Evolutionary conservation across 345 rosid species (phyloP).

Genomic region (Rhodomyrtus tomentosa): DNA sequence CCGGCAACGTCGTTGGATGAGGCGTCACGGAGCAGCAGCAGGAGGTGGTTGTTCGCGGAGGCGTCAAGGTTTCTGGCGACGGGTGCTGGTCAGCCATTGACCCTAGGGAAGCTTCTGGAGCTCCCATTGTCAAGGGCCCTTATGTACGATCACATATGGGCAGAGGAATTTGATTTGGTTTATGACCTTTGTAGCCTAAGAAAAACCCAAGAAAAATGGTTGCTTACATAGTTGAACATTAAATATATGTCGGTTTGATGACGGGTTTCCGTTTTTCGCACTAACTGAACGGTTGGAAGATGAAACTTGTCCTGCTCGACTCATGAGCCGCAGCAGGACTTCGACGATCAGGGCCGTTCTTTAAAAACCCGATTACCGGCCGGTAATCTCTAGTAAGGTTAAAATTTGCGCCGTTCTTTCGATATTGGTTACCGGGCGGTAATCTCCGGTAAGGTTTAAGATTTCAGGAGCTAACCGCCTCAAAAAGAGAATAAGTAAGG

Average conservation of each 20-base stretch:
- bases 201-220: not conserved
- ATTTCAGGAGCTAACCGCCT: too few species aligned
- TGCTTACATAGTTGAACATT: not conserved
- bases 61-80: not conserved
- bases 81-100: not conserved
- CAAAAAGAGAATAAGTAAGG: not conserved
- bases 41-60: not conserved
- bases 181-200: not conserved
- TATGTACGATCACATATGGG: not conserved
- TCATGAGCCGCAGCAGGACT: not conserved
- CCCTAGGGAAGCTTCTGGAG: conserved; percentile 3
- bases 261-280: not conserved
- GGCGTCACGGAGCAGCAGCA: not conserved
- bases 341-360: not conserved
- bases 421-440: not conserved
- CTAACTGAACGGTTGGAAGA: not conserved
- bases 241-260: not conserved
- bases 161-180: not conserved
- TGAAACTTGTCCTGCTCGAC: not conserved
- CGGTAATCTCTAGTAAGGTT: not conserved
- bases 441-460: not conserved
- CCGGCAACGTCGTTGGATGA: not conserved
- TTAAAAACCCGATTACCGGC: not conserved
- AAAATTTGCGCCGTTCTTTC: not conserved
- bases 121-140: not conserved